A percentile compares a stretch with the other conserved stretches of the same genome.
phyloP scores from a whole-genome alignment of 495 filamentous ascomycete species.

The Trichocladium antarcticum region DNA sequence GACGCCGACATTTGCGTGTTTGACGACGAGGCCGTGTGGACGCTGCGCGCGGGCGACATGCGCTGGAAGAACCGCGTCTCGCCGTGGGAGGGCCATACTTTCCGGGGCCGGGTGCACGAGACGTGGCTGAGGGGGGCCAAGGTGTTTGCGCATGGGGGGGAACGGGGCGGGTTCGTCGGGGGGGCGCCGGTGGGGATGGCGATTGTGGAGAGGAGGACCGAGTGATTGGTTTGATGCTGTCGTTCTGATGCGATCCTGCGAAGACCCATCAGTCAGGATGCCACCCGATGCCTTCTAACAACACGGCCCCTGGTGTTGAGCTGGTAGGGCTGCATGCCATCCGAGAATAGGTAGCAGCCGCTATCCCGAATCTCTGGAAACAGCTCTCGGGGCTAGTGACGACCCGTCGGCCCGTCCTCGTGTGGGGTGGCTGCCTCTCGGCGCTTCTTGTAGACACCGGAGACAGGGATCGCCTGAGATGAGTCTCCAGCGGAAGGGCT shows the following conservation, averaged over 20 bases:
- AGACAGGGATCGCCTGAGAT: too few relatives aligned
- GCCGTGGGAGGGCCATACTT: constrained; percentile 75
- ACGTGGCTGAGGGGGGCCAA: constrained; percentile 78
- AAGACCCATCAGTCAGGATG: too few relatives aligned
- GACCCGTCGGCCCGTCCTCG: too few relatives aligned
- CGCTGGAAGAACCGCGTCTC: constrained; percentile 91
- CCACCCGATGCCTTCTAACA: too few relatives aligned
- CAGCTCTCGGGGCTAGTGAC: too few relatives aligned
- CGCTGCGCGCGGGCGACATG: constrained; percentile 56
- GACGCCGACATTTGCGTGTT: constrained; percentile 92
- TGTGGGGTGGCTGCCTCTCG: too few relatives aligned
- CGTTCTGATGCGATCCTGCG: neutral
- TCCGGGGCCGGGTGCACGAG: constrained; percentile 73
- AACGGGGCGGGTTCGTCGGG: constrained; percentile 31
- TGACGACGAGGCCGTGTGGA: constrained; percentile 70
- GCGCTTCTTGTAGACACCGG: too few relatives aligned
- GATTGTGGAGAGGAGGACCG: constrained; percentile 34
- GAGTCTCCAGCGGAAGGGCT: too few relatives aligned
- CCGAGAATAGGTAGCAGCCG: too few relatives aligned
- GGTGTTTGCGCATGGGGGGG: constrained; percentile 49
- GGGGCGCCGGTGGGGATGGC: constrained; percentile 32
- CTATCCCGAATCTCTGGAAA: too few relatives aligned
- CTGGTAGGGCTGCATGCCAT: too few relatives aligned
- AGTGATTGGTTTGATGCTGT: constrained; percentile 3
- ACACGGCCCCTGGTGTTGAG: too few relatives aligned